These are phyloP conservation scores for Phytophthora litchii DNA, from an alignment of 352 stramenopile species.

Conservation along the genomic window DNA sequence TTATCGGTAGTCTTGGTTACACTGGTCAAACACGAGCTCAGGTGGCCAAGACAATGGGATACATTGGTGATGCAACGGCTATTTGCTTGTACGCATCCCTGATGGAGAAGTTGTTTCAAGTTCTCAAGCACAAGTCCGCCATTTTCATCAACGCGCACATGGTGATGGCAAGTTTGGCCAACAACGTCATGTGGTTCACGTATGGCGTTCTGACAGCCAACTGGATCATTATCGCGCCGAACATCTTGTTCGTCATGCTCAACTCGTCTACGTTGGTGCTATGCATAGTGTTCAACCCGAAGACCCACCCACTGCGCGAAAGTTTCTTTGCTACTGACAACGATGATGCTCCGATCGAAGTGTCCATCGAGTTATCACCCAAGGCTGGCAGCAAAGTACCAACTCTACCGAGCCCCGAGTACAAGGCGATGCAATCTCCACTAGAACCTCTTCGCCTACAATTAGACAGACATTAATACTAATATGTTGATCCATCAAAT, in stretches of 20 bases:
- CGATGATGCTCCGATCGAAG: conserved; percentile 14
- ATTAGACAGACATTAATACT: conserved; percentile 18
- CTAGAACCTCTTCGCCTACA: conserved; percentile 12
- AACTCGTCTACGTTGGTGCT: conserved; percentile 31
- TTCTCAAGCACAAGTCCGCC: conserved; percentile 48
- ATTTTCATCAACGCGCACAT: conserved; percentile 51
- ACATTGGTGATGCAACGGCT: conserved; percentile 30
- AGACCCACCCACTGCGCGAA: conserved; percentile 22
- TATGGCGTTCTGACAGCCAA: conserved; percentile 40
- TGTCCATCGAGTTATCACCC: conserved; percentile 24
- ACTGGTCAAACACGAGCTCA: conserved; percentile 34
- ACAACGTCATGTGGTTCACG: conserved; percentile 53
- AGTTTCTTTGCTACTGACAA: conserved; percentile 14
- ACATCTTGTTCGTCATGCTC: conserved; percentile 34
- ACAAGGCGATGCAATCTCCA: conserved; percentile 29
- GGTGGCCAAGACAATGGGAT: conserved; percentile 30
- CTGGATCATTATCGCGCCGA: conserved; percentile 39
- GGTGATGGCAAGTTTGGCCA: conserved; percentile 45
- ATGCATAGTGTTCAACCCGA: conserved; percentile 34
- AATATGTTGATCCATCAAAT: too few relatives aligned
- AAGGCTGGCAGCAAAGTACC: conserved; percentile 8
- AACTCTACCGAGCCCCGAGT: conserved; percentile 15
- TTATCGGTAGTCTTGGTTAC: conserved; percentile 33
- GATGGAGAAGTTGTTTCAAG: conserved; percentile 49
- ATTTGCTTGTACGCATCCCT: conserved; percentile 44